Base-by-base conservation (phyloP, 371 early-diverging fungal genomes). In the Gilbertella persicaria region DNA sequence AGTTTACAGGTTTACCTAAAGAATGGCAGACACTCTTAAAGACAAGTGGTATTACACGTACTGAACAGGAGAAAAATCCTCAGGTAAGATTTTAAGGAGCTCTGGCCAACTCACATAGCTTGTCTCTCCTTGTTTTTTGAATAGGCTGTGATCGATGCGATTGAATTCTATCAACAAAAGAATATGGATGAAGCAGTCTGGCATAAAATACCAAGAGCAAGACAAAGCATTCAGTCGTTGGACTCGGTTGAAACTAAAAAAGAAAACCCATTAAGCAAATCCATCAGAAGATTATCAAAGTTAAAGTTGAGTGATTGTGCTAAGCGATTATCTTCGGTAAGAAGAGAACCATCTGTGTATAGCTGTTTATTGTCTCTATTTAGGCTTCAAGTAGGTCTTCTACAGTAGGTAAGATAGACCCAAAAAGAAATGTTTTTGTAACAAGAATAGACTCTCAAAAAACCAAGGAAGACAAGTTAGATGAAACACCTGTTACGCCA, bases 141-240 rank as follows among this genome's bases (percentile, higher is more conserved):
- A 3, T 54, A 65, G 66, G 66, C 66, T 56, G 66, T 65, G 19
- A 55, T 65, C 44, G 61, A 60, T 45, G 66, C 60, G 4, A 65
- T 65, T 45, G 61, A 56, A 30, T 65, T 65, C 40, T 65, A 65
- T 30, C 55, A 65, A 50, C 55, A 59, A 37, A 37, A 63, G 28
- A 58, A 54, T 30, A 23, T 38, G 4, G 57, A 60, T 40, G 63
- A 67, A 4, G 55, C 58, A 20, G 63, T 67, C 6, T 67, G 67
- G 67, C 59, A 67, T 45, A 67, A 62, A 41, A 59, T 67, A 8
- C 59, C 63, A 6, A 58, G 55, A 6, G 42, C 55, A 16, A 42
- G 28, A 14, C 37, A 16, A 35, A 24, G 28, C 17, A 45, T 21
- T 10, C 2, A 33, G 13, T n/a, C n/a, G n/a, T n/a, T 33, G 33